Percentiles rank a stretch among this genome's conserved stretches.
Conservation (phyloP, 2,329 filamentous ascomycete genomes). For the Colletotrichum plurivorum region DNA sequence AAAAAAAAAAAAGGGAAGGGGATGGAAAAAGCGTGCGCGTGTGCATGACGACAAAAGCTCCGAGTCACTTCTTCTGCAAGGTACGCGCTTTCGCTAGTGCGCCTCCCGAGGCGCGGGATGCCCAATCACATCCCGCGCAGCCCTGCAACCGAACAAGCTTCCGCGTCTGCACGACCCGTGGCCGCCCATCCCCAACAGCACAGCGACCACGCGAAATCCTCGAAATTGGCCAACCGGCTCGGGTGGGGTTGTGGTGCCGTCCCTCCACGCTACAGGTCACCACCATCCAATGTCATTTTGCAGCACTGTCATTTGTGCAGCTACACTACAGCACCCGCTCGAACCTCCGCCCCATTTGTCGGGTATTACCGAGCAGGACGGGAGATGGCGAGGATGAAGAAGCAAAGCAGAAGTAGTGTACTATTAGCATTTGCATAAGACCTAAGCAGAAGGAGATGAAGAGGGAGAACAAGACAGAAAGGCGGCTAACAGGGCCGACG, state of each 20-base stretch:
- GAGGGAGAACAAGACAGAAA: no score
- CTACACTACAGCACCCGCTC: neutral
- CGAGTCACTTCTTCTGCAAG: slow-evolving; percentile 4
- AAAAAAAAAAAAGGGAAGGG: neutral
- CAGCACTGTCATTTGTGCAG: neutral
- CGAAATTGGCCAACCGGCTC: neutral
- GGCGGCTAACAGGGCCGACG: no score
- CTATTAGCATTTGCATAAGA: no score
- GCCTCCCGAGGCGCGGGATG: neutral
- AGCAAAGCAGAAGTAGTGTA: no score
- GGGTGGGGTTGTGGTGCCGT: neutral
- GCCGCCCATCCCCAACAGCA: neutral
- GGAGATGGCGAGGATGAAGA: no score
- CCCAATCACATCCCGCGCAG: neutral
- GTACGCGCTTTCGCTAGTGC: neutral
- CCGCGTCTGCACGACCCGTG: slow-evolving; percentile 3
- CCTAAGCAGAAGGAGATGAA: no score
- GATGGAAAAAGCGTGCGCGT: neutral
- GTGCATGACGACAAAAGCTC: neutral
- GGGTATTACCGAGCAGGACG: slow-evolving; percentile 26
- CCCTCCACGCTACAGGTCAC: neutral
- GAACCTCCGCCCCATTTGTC: slow-evolving; percentile 6
- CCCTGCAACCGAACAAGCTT: neutral
- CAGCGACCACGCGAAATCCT: neutral
- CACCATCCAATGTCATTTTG: neutral